Base-by-base conservation (phyloP, 2,329 filamentous ascomycete genomes). In the Zasmidium cellare region DNA sequence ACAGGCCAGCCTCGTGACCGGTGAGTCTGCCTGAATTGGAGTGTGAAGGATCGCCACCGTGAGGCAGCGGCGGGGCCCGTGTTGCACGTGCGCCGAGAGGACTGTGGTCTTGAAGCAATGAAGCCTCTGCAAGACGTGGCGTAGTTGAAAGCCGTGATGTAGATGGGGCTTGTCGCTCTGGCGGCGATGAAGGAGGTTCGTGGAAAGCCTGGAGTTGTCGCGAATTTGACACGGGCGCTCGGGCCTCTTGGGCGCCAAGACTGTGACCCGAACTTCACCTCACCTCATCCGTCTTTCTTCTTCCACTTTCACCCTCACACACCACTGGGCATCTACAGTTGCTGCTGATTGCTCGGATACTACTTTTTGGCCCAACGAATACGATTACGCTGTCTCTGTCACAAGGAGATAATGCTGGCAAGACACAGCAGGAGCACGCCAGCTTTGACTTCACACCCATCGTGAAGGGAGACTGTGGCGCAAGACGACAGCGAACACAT, bases 1-100 rank as follows among this genome's bases (percentile, higher is more conserved):
- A 14, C 25, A 6, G 16, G 7, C 12, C 5, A 41, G 35, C n/a
- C 3, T 14, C 11, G 28, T 2, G 22, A 20, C 35, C 38, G 48
- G 54, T 47, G 53, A 56, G 45, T 48, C 54, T 56, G 54, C 54
- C 51, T 50, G 56, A 28, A 11, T 28, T 5, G 25, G 25, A 28
- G 11, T 28, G 38, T 46, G 38, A 24, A 53, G 44, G 50, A 57
- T 41, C 50, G 55, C 49, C 54, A 51, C 54, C 19, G 25, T 38
- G 19, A 56, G 54, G 54, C 54, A 56, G 19, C 48, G 22, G 51
- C n/a, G 35, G 38, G 24, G 19, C 16, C n/a, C n/a, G n/a, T n/a
- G n/a, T n/a, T 46, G 52, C 24, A 47, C 23, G 35, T 28, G 45
- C 9, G 9, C 22, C 16, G 18, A 3, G 28, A 3, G 6, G 14